phyloP scores from a whole-genome alignment of 2,329 filamentous ascomycete genomes.

The Arthrobotrys iridis region DNA sequence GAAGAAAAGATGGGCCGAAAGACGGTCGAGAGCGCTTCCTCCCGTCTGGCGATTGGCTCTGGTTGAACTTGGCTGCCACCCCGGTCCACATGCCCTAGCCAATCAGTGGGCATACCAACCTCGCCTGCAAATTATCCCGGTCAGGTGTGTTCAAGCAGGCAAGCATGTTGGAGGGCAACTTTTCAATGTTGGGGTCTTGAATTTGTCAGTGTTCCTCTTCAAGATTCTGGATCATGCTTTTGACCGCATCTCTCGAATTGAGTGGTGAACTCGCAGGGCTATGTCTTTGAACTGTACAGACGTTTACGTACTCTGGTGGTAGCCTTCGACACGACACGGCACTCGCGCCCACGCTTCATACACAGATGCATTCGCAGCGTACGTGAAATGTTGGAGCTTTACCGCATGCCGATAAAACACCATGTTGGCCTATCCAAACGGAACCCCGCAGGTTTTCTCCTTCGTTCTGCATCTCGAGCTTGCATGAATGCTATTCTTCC shows the following conservation, averaged over 20 bases:
- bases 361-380: too few relatives aligned
- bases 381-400: not conserved
- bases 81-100: not conserved
- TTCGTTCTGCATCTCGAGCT: not conserved
- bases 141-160: not conserved
- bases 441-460: not conserved
- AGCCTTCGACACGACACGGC: too few relatives aligned
- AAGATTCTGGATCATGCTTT: too few relatives aligned
- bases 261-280: not conserved
- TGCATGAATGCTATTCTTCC: conserved; percentile 21
- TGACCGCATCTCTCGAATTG: too few relatives aligned
- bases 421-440: conserved; percentile 7
- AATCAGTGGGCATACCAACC: conserved; percentile 1
- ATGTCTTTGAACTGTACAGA: too few relatives aligned
- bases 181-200: not conserved
- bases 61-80: conserved; percentile 16
- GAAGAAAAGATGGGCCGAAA: not conserved
- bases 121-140: conserved; percentile 11
- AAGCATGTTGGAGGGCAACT: conserved; percentile 7
- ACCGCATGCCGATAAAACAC: conserved; percentile 7
- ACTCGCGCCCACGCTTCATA: too few relatives aligned
- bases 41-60: conserved; percentile 40
- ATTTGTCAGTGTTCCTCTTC: not conserved
- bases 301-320: too few relatives aligned
- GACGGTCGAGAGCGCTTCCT: conserved; percentile 37